phyloP scores from a whole-genome alignment of 768 basidiomycete genomes.

The Lactarius psammicola region DNA sequence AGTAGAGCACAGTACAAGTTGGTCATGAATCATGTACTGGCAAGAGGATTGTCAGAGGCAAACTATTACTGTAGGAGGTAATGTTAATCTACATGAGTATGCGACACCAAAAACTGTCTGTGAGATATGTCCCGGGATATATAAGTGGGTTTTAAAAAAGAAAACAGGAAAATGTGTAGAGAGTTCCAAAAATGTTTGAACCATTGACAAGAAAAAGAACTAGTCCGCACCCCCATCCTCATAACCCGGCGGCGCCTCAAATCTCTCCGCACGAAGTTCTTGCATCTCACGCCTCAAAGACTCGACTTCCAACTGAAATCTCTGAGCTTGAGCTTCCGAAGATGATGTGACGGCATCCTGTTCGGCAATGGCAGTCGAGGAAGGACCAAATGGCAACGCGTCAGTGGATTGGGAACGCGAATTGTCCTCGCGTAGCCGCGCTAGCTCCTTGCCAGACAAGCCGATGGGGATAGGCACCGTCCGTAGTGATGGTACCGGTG shows the following conservation, averaged over 20 bases:
- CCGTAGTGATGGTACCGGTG: not conserved
- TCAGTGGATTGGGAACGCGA: not conserved
- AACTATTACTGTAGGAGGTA: too few relatives aligned
- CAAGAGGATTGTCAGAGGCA: too few relatives aligned
- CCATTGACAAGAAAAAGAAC: too few relatives aligned
- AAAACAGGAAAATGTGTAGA: too few relatives aligned
- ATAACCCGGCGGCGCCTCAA: conserved; percentile 33
- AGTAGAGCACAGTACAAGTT: too few relatives aligned
- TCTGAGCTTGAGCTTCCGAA: not conserved
- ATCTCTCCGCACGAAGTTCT: conserved; percentile 30
- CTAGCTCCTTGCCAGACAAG: conserved; percentile 20
- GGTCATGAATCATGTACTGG: too few relatives aligned
- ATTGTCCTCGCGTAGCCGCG: conserved; percentile 5
- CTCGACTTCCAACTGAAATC: conserved; percentile 33
- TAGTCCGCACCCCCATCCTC: not conserved
- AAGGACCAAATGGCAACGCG: not conserved
- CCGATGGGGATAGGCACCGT: not conserved
- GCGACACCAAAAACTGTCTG: too few relatives aligned
- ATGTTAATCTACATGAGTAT: too few relatives aligned
- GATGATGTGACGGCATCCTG: not conserved
- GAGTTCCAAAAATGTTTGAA: too few relatives aligned
- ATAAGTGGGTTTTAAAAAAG: too few relatives aligned
- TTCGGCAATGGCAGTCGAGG: not conserved
- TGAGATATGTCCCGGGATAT: too few relatives aligned
- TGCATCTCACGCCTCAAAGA: conserved; percentile 33